Evolutionary conservation across 129 eudicot genomes (phyloP), one percentile per base, ranked within the genome.

Genomic region (Flaveria brownii): DNA sequence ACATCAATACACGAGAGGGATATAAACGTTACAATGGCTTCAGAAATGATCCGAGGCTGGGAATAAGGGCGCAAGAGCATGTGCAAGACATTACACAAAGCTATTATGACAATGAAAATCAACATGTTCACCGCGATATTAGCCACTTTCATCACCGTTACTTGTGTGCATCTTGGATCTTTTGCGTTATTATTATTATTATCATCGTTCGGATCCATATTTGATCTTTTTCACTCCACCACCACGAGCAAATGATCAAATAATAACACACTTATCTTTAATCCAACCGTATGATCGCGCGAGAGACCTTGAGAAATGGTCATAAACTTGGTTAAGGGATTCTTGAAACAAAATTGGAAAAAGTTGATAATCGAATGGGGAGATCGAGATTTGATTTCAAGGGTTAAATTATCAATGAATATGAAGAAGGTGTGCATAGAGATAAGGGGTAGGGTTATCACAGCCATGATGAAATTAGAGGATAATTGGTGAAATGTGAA

Each of bases 41-140:
- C 97, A 12, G 98, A 91, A 39, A 93, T 86, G 78, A 93, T 83
- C 2, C 97, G 92, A 64, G 98, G 98, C 62, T 93, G 98, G 0
- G 98, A 84, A 20, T 84, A 63, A 41, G 87, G 92, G 57, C 95
- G 87, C 64, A 93, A 64, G 42, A 86, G 57, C 52, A 88, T 64
- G 82, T 91, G 96, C 64, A 88, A 55, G 77, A 82, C 81, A 72
- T 89, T 88, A 84, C 98, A 90, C 9, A 87, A 23, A 16, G 88
- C 84, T 30, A 88, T 62, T 5, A 77, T 70, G n/a, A 91, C 69
- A 73, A 91, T 80, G 78, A 91, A 83, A 20, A 83, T 78, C 57
- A 91, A 80, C 90, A 89, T 88, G 79, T 91, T 83, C 54, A 87
- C 75, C 3, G 95, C 90, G 56, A 91, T 88, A 43, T 77, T 86